These are phyloP conservation scores for Exophiala sp. DNA, from an alignment of 2,329 filamentous ascomycete genomes.

Conservation along the genomic window DNA sequence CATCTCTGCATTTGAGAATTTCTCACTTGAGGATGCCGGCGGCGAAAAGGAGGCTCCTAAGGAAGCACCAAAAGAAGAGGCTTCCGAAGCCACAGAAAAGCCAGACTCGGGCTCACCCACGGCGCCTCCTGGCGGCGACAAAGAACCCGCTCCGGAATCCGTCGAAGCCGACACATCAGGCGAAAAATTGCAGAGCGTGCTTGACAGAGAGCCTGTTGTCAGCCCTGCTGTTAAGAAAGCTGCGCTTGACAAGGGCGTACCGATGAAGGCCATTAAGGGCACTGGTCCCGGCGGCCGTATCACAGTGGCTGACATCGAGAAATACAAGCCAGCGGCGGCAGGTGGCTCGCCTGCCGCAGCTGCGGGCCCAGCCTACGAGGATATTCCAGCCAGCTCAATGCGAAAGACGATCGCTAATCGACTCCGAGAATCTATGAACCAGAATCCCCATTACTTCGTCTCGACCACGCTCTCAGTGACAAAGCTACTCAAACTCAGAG, in stretches of 20 bases:
- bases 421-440: conserved; percentile 80
- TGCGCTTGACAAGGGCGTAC: conserved; percentile 79
- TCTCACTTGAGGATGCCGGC: conserved; percentile 84
- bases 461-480: conserved; percentile 81
- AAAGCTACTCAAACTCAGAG: conserved; percentile 94
- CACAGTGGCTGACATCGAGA: conserved; percentile 90
- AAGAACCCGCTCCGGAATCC: conserved; percentile 51
- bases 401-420: conserved; percentile 95
- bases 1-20: conserved; percentile 81
- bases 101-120: conserved; percentile 56
- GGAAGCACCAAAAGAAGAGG: conserved; percentile 62
- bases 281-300: conserved; percentile 81
- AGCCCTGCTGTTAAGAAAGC: conserved; percentile 73
- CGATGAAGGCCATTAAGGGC: conserved; percentile 76
- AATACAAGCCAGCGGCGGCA: conserved; percentile 60
- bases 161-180: conserved; percentile 70
- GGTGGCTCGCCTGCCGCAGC: conserved; percentile 45
- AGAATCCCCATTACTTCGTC: conserved; percentile 99
- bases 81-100: conserved; percentile 60
- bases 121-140: conserved; percentile 53
- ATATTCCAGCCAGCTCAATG: conserved; percentile 84
- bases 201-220: conserved; percentile 76
- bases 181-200: conserved; percentile 68
- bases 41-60: conserved; percentile 68
- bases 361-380: conserved; percentile 69